These are phyloP conservation scores for Cyamopsis tetragonoloba DNA, from an alignment of 306 rosid genomes.

Conservation along the genomic window DNA sequence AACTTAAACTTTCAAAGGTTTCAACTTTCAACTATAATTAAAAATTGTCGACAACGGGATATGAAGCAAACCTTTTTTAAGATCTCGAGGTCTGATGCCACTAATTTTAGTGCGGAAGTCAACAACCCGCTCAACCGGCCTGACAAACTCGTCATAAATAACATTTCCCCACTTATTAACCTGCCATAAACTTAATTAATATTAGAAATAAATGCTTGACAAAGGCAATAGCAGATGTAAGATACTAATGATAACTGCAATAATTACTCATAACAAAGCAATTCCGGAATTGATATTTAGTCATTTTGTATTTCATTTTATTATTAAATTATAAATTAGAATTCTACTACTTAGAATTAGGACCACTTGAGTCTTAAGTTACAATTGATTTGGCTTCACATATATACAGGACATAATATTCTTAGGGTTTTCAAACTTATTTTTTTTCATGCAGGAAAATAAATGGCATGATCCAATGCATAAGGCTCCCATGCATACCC, in stretches of 20 bases:
- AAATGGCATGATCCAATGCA: no score
- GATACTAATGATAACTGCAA: not conserved
- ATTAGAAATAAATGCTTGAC: conserved; percentile 32
- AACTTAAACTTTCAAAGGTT: not conserved
- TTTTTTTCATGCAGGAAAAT: not conserved
- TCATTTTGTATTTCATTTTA: not conserved
- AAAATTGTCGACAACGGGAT: conserved; percentile 8
- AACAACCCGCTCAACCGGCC: conserved; percentile 76
- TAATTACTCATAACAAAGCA: not conserved
- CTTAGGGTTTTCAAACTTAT: not conserved
- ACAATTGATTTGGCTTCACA: not conserved
- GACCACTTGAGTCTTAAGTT: not conserved
- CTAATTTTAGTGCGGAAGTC: conserved; percentile 89
- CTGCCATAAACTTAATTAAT: conserved; percentile 46
- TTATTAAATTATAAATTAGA: not conserved
- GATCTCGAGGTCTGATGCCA: conserved; percentile 83
- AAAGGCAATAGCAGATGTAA: not conserved
- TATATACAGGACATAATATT: not conserved
- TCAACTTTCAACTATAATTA: not conserved
- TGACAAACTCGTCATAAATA: conserved; percentile 75
- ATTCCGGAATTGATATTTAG: not conserved
- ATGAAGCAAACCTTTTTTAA: conserved; percentile 62
- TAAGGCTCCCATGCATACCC: no score
- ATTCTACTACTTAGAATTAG: not conserved
- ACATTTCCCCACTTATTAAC: conserved; percentile 94